These are phyloP conservation scores for Fusarium algeriense DNA, from an alignment of 2,329 filamentous ascomycete species.

Conservation along the genomic window DNA sequence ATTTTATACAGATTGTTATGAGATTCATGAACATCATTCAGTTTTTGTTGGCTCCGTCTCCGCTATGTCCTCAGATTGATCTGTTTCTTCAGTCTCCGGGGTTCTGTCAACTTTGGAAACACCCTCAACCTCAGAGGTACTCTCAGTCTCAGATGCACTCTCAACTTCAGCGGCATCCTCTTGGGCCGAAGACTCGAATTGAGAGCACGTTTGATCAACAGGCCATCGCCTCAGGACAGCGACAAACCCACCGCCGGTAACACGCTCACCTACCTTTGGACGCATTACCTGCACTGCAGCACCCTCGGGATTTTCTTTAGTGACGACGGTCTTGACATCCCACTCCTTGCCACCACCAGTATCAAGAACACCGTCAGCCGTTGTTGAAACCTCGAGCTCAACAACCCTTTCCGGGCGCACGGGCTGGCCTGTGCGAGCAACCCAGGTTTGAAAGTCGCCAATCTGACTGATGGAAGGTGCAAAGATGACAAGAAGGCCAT, in stretches of 20 bases:
- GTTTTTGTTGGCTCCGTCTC: neutral
- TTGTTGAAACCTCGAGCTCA: conserved; percentile 64
- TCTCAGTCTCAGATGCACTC: neutral
- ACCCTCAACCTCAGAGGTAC: neutral
- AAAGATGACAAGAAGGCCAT: conserved; percentile 77
- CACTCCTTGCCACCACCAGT: conserved; percentile 68
- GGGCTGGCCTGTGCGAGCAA: conserved; percentile 66
- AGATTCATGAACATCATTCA: neutral
- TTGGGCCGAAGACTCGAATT: conserved; percentile 14
- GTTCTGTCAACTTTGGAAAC: neutral
- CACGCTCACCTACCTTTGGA: conserved; percentile 56
- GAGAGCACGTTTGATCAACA: conserved; percentile 10
- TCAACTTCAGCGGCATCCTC: conserved; percentile 7
- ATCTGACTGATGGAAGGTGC: conserved; percentile 85
- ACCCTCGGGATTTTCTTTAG: conserved; percentile 42
- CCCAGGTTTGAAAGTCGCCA: conserved; percentile 65
- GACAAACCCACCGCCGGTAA: conserved; percentile 58
- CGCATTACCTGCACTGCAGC: conserved; percentile 56
- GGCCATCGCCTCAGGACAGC: conserved; percentile 54
- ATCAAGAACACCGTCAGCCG: conserved; percentile 58
- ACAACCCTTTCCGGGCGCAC: conserved; percentile 68
- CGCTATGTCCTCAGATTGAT: neutral
- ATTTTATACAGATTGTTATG: neutral
- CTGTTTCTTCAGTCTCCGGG: neutral
- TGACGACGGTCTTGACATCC: conserved; percentile 68